These are phyloP conservation scores for Theileria orientalis DNA, from an alignment of 169 alveolate species.

Conservation along the genomic window DNA sequence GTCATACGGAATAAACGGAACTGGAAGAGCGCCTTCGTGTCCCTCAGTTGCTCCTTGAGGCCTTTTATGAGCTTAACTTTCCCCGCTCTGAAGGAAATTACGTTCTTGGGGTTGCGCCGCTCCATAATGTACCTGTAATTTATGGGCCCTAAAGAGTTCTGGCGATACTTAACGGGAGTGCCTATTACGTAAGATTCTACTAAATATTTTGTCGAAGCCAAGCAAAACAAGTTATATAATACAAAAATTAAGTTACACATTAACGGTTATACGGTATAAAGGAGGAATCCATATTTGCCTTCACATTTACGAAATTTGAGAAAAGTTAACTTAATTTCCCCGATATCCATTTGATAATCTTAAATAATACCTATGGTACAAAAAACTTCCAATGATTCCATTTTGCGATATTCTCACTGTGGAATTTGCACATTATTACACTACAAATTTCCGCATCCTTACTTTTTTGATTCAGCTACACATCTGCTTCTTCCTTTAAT, in stretches of 20 bases:
- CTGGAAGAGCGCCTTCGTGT: slow-evolving; percentile 17
- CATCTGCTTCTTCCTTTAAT: not conserved
- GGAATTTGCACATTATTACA: not conserved
- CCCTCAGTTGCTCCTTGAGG: slow-evolving; percentile 21
- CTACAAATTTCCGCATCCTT: not conserved
- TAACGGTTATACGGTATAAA: not conserved
- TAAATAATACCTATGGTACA: not conserved
- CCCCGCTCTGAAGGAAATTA: slow-evolving; percentile 40
- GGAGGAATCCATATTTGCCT: not conserved
- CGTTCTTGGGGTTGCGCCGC: slow-evolving; percentile 36
- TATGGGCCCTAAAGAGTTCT: not conserved
- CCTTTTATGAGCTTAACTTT: slow-evolving; percentile 19
- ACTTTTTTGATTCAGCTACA: not conserved
- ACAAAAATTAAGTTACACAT: not conserved
- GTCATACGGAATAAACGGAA: slow-evolving; percentile 33
- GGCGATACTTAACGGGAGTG: not conserved
- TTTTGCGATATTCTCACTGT: no score
- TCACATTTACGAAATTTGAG: not conserved
- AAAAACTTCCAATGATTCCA: no score
- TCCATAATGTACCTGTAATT: slow-evolving; percentile 10
- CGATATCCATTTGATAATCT: not conserved
- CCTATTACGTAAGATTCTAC: not conserved
- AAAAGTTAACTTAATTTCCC: not conserved
- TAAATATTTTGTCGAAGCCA: not conserved
- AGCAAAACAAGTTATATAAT: not conserved